phyloP scores from a whole-genome alignment of 179 eudicot species.

The Heliamphora pulchella region DNA sequence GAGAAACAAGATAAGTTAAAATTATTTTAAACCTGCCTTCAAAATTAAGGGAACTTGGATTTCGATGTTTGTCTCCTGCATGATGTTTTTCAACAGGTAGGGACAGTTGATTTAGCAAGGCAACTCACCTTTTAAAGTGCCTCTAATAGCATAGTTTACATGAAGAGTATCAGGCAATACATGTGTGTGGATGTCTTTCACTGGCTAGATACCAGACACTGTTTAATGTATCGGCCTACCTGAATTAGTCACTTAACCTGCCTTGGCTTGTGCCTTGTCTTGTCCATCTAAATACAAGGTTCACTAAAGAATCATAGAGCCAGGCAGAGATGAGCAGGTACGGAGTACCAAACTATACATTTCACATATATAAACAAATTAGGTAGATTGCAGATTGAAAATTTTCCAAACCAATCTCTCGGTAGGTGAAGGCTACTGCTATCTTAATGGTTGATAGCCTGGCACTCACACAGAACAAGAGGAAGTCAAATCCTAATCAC shows the following conservation, averaged over 20 bases:
- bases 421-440: background rate
- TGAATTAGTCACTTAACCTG: background rate
- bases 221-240: background rate
- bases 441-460: background rate
- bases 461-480: background rate
- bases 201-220: background rate
- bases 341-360: background rate
- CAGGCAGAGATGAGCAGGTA: constrained; percentile 9
- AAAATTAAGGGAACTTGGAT: background rate
- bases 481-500: background rate
- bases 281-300: background rate
- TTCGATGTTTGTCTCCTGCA: background rate
- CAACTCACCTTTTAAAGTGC: background rate
- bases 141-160: background rate
- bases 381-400: background rate
- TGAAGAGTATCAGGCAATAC: background rate
- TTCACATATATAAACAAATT: background rate
- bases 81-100: background rate
- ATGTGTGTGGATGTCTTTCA: background rate
- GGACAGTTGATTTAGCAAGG: background rate
- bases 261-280: background rate
- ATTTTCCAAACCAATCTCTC: too few species aligned
- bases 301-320: too few species aligned
- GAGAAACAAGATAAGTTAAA: background rate
- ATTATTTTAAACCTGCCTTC: background rate